Evolutionary conservation across 2,329 filamentous ascomycete species (phyloP).

Genomic region (Pestalotiopsis sp.): DNA sequence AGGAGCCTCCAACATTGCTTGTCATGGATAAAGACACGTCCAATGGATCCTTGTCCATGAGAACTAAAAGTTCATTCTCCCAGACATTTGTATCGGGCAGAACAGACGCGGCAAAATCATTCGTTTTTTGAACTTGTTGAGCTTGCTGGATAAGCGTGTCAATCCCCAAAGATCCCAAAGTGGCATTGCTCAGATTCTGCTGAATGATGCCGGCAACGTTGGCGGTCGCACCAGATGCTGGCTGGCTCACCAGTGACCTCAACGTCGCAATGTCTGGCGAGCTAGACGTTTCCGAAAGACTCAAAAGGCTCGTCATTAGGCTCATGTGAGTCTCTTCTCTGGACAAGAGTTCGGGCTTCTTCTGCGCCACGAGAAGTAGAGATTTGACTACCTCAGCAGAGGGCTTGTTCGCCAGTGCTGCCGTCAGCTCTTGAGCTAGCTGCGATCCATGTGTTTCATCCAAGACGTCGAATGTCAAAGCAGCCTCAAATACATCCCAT

Average conservation of each 20-base stretch:
- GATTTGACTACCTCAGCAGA: constrained; percentile 41
- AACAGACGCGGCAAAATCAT: constrained; percentile 41
- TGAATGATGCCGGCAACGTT: constrained; percentile 57
- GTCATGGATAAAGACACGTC: constrained; percentile 73
- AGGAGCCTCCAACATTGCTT: constrained; percentile 70
- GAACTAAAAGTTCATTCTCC: constrained; percentile 61
- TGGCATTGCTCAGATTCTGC: constrained; percentile 54
- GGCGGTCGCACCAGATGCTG: constrained; percentile 40
- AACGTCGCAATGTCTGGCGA: constrained; percentile 43
- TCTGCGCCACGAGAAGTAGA: constrained; percentile 51
- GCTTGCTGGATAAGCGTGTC: constrained; percentile 57
- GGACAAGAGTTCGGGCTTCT: constrained; percentile 46
- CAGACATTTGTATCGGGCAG: constrained; percentile 69
- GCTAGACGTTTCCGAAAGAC: constrained; percentile 54
- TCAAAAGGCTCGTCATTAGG: constrained; percentile 56
- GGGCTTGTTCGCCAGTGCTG: constrained; percentile 25
- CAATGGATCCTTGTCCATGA: constrained; percentile 52
- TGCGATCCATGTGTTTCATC: constrained; percentile 35
- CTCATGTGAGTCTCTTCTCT: constrained; percentile 50
- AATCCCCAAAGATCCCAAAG: constrained; percentile 53
- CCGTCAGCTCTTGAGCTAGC: constrained; percentile 37
- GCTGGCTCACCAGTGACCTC: constrained; percentile 48
- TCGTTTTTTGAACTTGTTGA: constrained; percentile 36
- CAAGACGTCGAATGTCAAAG: constrained; percentile 46
- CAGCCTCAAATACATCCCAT: constrained; percentile 53